Evolutionary conservation across 1,139 yeast species (phyloP).

Genomic region (Blastobotrys niveus): DNA sequence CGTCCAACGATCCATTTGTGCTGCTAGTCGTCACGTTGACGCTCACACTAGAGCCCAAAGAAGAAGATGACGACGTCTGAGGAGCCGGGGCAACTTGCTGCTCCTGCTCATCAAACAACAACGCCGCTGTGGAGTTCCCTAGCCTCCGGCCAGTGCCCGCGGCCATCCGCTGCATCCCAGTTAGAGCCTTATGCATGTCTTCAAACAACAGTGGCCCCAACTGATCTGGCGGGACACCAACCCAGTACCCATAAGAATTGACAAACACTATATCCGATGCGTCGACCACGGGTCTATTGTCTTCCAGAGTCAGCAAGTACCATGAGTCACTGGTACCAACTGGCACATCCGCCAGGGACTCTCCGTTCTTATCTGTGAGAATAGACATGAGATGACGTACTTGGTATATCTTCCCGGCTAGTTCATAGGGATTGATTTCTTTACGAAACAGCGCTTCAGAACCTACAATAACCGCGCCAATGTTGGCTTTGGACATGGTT

Average conservation of each 20-base stretch:
- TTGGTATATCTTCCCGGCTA: constrained; percentile 49
- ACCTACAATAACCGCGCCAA: constrained; percentile 76
- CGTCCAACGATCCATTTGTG: no score
- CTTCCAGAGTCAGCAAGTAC: constrained; percentile 83
- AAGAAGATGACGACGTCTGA: no score
- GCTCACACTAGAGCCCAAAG: no score
- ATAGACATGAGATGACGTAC: constrained; percentile 51
- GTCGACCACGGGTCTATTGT: constrained; percentile 58
- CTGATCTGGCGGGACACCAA: constrained; percentile 79
- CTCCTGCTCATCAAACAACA: no score
- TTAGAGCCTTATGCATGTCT: constrained; percentile 94
- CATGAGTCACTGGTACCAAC: constrained; percentile 96
- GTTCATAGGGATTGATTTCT: constrained; percentile 63
- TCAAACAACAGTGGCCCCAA: constrained; percentile 88
- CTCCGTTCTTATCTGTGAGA: constrained; percentile 75
- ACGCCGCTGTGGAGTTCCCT: no score
- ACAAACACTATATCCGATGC: constrained; percentile 83
- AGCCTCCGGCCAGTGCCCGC: no score
- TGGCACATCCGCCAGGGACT: constrained; percentile 60
- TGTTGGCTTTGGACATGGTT: constrained; percentile 55
- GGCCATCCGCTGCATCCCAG: constrained; percentile 77
- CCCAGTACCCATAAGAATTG: constrained; percentile 98
- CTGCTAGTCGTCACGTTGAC: no score
- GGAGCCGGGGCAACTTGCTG: no score
- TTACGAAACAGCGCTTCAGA: constrained; percentile 88